Evolutionary conservation across 192 early-diverging fungal species (phyloP).

Genomic region (Martensiomyces pterosporus): DNA sequence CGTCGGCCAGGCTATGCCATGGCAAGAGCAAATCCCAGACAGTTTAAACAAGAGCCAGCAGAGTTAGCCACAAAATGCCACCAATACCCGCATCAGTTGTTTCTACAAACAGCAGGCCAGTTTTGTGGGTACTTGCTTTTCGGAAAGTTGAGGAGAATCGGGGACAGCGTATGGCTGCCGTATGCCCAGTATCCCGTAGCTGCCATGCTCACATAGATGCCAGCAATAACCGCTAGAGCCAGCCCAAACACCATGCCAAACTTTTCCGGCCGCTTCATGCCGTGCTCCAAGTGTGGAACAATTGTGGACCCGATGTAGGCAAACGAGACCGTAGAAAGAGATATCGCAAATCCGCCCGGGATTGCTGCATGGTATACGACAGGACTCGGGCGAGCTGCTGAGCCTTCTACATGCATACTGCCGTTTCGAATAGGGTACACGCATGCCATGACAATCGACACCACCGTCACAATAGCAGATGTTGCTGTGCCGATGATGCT

Average conservation of each 20-base stretch:
- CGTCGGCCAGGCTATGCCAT: conserved; percentile 52
- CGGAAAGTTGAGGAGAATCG: conserved; percentile 63
- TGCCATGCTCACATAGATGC: conserved; percentile 65
- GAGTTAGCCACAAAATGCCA: neutral
- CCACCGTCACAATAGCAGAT: conserved; percentile 57
- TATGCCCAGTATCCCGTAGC: conserved; percentile 68
- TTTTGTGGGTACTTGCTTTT: conserved; percentile 50
- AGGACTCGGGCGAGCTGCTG: conserved; percentile 7
- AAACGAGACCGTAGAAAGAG: conserved; percentile 64
- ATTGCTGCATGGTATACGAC: conserved; percentile 20
- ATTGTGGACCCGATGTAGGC: conserved; percentile 70
- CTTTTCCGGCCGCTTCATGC: conserved; percentile 62
- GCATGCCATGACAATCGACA: conserved; percentile 51
- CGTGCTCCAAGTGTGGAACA: conserved; percentile 69
- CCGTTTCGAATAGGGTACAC: conserved; percentile 34
- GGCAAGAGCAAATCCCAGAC: too few relatives aligned
- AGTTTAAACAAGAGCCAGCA: too few relatives aligned
- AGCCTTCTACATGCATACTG: conserved; percentile 19
- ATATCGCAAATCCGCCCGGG: conserved; percentile 54
- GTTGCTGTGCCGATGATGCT: conserved; percentile 64
- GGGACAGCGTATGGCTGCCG: conserved; percentile 57
- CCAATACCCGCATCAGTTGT: too few relatives aligned
- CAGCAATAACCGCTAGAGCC: conserved; percentile 54
- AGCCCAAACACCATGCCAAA: conserved; percentile 57
- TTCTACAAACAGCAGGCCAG: too few relatives aligned